Evolutionary conservation across 1,139 yeast species (phyloP).

Genomic region (Candida sanyaensis): DNA sequence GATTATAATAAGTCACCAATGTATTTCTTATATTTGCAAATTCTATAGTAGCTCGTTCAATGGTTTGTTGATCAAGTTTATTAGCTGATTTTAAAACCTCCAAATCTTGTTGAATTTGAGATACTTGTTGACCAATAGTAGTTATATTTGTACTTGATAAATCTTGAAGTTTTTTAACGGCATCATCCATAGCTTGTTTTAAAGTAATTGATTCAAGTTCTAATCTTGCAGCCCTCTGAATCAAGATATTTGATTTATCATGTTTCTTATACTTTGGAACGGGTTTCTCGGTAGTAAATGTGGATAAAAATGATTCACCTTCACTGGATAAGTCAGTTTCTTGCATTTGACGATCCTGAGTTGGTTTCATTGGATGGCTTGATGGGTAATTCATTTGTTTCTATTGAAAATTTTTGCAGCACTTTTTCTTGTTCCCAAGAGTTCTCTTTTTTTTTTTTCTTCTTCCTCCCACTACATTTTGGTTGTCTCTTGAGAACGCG

Average conservation of each 20-base stretch:
- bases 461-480: background rate
- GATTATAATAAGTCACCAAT: background rate
- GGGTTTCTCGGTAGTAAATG: constrained; percentile 7
- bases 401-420: background rate
- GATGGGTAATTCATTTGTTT: background rate
- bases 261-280: background rate
- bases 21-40: background rate
- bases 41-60: constrained; percentile 2
- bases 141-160: background rate
- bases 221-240: constrained; percentile 33
- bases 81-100: background rate
- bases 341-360: constrained; percentile 9
- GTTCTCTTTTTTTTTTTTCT: background rate
- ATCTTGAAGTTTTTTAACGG: constrained; percentile 1
- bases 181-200: constrained; percentile 19
- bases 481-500: background rate
- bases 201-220: constrained; percentile 34
- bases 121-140: background rate
- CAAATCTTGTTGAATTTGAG: constrained; percentile 4
- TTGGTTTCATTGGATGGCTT: too few species aligned
- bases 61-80: constrained; percentile 1
- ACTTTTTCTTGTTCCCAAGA: background rate
- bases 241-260: constrained; percentile 10
- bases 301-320: constrained; percentile 11
- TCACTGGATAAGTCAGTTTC: constrained; percentile 26